Conservation (phyloP, 148 eudicot genomes). For the Chenopodium berlandieri region DNA sequence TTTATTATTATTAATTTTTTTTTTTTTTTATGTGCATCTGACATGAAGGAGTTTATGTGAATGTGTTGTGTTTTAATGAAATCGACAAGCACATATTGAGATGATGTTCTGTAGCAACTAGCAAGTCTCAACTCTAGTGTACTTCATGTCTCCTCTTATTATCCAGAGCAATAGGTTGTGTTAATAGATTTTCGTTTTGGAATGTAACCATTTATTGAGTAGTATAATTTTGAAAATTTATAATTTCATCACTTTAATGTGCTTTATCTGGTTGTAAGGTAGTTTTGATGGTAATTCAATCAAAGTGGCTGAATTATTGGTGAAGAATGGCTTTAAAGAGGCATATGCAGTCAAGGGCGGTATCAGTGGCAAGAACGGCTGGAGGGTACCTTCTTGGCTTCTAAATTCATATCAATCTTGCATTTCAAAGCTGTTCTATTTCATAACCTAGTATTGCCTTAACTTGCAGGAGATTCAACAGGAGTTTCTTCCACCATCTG, state of each 20-base stretch:
- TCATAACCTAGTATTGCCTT: background rate
- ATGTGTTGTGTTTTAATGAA: conserved; percentile 5
- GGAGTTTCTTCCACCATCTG: conserved; percentile 81
- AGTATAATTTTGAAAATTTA: background rate
- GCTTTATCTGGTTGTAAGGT: conserved; percentile 57
- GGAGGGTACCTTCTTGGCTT: conserved; percentile 59
- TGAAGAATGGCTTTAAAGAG: conserved; percentile 81
- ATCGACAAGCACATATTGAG: background rate
- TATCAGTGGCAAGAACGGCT: conserved; percentile 78
- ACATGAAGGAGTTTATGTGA: background rate
- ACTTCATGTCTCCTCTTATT: background rate
- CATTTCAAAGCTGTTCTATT: background rate
- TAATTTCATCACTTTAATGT: conserved; percentile 8
- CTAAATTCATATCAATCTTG: background rate
- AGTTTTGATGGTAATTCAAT: conserved; percentile 97
- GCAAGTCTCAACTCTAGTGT: background rate
- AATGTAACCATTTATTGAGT: background rate
- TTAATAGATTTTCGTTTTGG: background rate
- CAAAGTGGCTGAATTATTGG: conserved; percentile 79
- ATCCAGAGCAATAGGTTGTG: background rate
- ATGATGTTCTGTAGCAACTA: background rate
- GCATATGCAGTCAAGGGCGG: conserved; percentile 94
- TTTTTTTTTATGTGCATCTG: background rate
- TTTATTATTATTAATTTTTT: too few relatives aligned
- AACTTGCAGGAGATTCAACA: conserved; percentile 85